phyloP scores from a whole-genome alignment of 2,329 filamentous ascomycete species.

The Fusarium acutatum region DNA sequence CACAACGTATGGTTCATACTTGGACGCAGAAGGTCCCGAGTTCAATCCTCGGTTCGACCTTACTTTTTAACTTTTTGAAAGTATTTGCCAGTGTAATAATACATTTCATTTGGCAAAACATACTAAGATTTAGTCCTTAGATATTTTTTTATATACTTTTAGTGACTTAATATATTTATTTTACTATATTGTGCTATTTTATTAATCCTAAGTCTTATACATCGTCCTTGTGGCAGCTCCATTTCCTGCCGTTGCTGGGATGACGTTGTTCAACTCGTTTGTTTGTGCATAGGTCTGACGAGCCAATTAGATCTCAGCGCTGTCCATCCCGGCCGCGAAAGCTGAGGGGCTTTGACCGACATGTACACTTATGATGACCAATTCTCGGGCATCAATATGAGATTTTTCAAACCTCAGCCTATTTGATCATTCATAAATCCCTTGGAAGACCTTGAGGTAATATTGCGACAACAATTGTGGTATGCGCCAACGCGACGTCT shows the following conservation, averaged over 20 bases:
- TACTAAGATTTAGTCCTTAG: background rate
- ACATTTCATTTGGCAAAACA: no score
- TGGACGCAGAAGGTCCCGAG: background rate
- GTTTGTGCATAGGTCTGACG: conserved; percentile 20
- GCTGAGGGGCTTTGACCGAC: conserved; percentile 38
- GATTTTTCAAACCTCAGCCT: background rate
- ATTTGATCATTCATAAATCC: background rate
- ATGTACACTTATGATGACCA: conserved; percentile 18
- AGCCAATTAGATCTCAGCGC: conserved; percentile 34
- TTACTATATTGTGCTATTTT: background rate
- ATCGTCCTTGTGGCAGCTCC: background rate
- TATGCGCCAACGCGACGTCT: conserved; percentile 24
- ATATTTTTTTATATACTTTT: background rate
- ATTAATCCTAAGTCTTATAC: background rate
- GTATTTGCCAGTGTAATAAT: background rate
- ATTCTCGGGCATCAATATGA: conserved; percentile 25
- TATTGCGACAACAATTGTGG: conserved; percentile 24
- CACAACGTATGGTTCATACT: background rate
- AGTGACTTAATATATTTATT: background rate
- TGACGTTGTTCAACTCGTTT: conserved; percentile 29
- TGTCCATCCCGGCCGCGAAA: conserved; percentile 18
- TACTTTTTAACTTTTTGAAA: accelerated
- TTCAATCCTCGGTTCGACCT: conserved; percentile 6
- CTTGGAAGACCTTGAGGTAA: background rate
- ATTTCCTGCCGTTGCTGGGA: background rate